These are phyloP conservation scores for Pseudocercospora fijiensis DNA, from an alignment of 2,329 filamentous ascomycete species.

Conservation along the genomic window DNA sequence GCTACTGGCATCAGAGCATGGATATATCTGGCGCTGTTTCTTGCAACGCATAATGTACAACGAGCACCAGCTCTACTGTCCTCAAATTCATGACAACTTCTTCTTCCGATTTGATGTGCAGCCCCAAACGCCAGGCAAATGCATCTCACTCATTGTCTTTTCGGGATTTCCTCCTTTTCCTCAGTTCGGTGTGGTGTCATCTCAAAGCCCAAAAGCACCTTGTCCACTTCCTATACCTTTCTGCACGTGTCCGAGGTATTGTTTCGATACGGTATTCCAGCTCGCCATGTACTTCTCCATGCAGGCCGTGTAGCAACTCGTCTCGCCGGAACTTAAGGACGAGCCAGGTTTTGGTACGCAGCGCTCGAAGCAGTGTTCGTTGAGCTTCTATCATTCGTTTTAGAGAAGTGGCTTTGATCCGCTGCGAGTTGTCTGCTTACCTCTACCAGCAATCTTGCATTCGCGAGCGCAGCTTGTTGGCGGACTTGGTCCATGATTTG, in stretches of 20 bases:
- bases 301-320: slow-evolving; percentile 52
- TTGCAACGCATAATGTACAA: slow-evolving; percentile 16
- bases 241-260: slow-evolving; percentile 53
- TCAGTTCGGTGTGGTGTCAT: background rate
- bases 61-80: background rate
- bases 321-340: slow-evolving; percentile 52
- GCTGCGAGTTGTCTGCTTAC: slow-evolving; percentile 32
- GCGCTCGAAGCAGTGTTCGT: slow-evolving; percentile 58
- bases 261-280: slow-evolving; percentile 53
- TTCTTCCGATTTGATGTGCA: background rate
- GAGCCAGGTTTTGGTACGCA: slow-evolving; percentile 54
- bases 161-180: background rate
- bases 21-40: slow-evolving; percentile 8
- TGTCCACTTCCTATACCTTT: slow-evolving; percentile 36
- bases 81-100: background rate
- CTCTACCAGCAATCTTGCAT: slow-evolving; percentile 53
- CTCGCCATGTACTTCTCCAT: slow-evolving; percentile 58
- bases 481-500: slow-evolving; percentile 54
- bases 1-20: slow-evolving; percentile 15
- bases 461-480: slow-evolving; percentile 53
- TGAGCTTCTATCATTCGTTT: slow-evolving; percentile 48
- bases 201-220: slow-evolving; percentile 17
- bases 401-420: background rate
- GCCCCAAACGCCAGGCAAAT: slow-evolving; percentile 18
- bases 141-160: background rate